Evolutionary conservation across 2,329 filamentous ascomycete genomes (phyloP).

Genomic region (Fusarium xylarioides): DNA sequence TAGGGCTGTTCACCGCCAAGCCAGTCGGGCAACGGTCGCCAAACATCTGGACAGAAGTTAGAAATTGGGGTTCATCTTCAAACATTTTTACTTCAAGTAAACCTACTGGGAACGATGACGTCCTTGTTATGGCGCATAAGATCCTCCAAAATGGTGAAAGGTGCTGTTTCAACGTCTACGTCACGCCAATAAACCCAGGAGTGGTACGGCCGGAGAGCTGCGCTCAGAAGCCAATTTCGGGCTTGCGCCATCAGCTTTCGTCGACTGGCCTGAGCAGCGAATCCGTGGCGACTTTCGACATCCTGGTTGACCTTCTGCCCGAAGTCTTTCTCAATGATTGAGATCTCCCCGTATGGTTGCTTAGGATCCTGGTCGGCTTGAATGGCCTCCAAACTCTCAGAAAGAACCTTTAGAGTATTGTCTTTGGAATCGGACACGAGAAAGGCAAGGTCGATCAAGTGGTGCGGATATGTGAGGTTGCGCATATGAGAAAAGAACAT

Average conservation of each 20-base stretch:
- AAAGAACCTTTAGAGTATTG: constrained; percentile 79
- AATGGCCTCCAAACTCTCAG: constrained; percentile 77
- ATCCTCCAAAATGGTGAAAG: constrained; percentile 95
- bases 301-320: constrained; percentile 98
- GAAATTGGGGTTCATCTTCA: not conserved
- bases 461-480: constrained; percentile 97
- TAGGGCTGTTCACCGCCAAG: constrained; percentile 98
- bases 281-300: constrained; percentile 96
- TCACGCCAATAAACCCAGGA: constrained; percentile 99
- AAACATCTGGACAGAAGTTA: constrained; percentile 75
- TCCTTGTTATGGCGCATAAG: constrained; percentile 99
- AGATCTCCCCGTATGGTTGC: constrained; percentile 93
- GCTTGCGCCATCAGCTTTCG: constrained; percentile 98
- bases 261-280: constrained; percentile 91
- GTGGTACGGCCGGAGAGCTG: constrained; percentile 90
- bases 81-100: not conserved
- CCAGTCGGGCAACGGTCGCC: constrained; percentile 98
- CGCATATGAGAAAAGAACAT: constrained; percentile 99
- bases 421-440: constrained; percentile 98
- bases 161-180: constrained; percentile 96
- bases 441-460: constrained; percentile 95
- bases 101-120: constrained; percentile 96
- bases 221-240: constrained; percentile 94
- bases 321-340: constrained; percentile 98
- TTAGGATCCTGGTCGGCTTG: constrained; percentile 82